Percentiles rank a stretch among this genome's conserved stretches.
phyloP scores from a whole-genome alignment of 1,284 basidiomycete genomes.

The Puccinia coronata region DNA sequence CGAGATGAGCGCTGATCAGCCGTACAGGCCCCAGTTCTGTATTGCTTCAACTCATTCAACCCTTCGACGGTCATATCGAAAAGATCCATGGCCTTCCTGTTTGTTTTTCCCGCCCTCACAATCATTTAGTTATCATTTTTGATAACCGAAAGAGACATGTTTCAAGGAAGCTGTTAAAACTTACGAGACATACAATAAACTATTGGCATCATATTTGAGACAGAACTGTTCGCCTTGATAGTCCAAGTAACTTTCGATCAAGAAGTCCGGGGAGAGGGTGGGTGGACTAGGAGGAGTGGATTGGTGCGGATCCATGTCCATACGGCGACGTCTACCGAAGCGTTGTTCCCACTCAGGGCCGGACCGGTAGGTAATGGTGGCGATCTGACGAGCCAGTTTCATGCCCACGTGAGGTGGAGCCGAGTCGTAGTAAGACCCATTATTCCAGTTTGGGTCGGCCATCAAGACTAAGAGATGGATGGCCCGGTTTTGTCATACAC shows the following conservation, averaged over 20 bases:
- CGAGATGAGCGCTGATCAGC: slow-evolving; percentile 49
- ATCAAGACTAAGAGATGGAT: slow-evolving; percentile 73
- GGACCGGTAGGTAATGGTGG: slow-evolving; percentile 97
- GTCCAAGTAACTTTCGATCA: slow-evolving; percentile 98
- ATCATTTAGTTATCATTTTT: background rate
- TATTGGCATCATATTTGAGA: slow-evolving; percentile 98
- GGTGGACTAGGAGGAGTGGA: slow-evolving; percentile 55
- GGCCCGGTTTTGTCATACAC: background rate
- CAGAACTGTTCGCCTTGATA: slow-evolving; percentile 98
- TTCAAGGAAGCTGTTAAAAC: background rate
- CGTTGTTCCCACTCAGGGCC: slow-evolving; percentile 98
- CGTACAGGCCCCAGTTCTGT: slow-evolving; percentile 40
- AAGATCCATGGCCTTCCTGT: slow-evolving; percentile 98
- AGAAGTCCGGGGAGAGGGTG: slow-evolving; percentile 86
- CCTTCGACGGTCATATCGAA: slow-evolving; percentile 90
- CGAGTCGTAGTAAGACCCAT: slow-evolving; percentile 89
- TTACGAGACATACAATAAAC: slow-evolving; percentile 79
- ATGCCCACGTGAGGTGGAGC: slow-evolving; percentile 94
- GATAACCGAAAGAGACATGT: no score
- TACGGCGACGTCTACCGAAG: slow-evolving; percentile 71
- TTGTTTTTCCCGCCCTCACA: slow-evolving; percentile 58
- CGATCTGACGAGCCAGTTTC: slow-evolving; percentile 98
- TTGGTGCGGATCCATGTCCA: slow-evolving; percentile 48
- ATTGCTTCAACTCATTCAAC: slow-evolving; percentile 66
- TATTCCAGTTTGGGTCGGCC: slow-evolving; percentile 99